phyloP scores from a whole-genome alignment of 768 basidiomycete species.

The Kwoniella europaea region DNA sequence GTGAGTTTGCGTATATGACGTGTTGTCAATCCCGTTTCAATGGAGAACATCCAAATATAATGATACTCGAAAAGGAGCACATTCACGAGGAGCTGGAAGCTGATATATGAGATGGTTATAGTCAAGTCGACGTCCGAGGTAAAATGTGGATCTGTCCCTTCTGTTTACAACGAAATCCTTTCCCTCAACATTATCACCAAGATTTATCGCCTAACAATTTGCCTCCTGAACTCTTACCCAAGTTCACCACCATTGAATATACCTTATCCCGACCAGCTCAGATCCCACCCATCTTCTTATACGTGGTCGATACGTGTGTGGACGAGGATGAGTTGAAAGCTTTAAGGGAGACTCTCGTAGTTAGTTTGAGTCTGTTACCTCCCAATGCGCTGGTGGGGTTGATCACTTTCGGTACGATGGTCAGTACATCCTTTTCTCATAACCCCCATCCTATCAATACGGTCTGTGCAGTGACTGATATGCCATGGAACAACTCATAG shows the following conservation, averaged over 20 bases:
- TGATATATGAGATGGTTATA: constrained; percentile 53
- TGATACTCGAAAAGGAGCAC: no score
- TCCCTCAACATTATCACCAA: constrained; percentile 93
- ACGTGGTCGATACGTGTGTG: constrained; percentile 95
- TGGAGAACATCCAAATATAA: background rate
- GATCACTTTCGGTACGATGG: constrained; percentile 98
- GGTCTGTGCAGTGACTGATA: no score
- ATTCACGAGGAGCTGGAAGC: no score
- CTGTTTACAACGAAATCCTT: constrained; percentile 93
- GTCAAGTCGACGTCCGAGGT: constrained; percentile 97
- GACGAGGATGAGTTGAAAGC: constrained; percentile 92
- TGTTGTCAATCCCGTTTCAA: background rate
- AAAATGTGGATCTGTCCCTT: constrained; percentile 99
- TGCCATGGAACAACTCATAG: constrained; percentile 59
- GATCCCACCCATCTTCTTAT: constrained; percentile 94
- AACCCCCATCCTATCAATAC: background rate
- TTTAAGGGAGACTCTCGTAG: constrained; percentile 88
- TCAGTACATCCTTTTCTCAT: constrained; percentile 54
- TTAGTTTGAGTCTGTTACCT: constrained; percentile 89
- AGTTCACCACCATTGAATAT: constrained; percentile 99
- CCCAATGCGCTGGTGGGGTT: constrained; percentile 93
- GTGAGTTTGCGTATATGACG: constrained; percentile 61
- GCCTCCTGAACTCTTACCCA: constrained; percentile 91
- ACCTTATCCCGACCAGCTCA: constrained; percentile 90
- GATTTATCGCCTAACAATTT: constrained; percentile 97